Conservation (phyloP, 306 rosid genomes). For the Betula pendula region DNA sequence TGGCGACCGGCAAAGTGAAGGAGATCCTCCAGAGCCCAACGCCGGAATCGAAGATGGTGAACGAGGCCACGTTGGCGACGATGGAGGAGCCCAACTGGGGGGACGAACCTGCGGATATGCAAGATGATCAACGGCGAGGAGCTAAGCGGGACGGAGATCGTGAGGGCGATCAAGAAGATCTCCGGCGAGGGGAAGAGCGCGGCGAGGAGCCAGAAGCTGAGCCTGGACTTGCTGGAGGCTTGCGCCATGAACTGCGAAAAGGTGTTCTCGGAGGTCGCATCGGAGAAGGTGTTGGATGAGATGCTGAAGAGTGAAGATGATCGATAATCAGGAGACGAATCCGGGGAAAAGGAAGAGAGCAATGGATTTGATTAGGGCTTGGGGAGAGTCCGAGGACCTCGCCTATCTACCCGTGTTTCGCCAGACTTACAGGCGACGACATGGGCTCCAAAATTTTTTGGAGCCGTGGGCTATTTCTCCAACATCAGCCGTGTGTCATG, state of each 20-base stretch:
- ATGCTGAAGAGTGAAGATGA: conserved; percentile 53
- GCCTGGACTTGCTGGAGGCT: conserved; percentile 70
- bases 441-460: too few species aligned
- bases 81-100: conserved; percentile 72
- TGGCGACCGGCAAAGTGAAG: conserved; percentile 66
- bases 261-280: conserved; percentile 76
- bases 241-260: conserved; percentile 76
- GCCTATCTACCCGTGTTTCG: conserved; percentile 78
- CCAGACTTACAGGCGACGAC: conserved; percentile 71
- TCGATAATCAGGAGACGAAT: conserved; percentile 46
- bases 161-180: conserved; percentile 59
- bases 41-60: conserved; percentile 74
- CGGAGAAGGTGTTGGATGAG: conserved; percentile 77
- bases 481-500: too few species aligned
- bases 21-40: conserved; percentile 67
- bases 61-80: conserved; percentile 67
- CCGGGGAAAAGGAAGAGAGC: conserved; percentile 43
- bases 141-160: conserved; percentile 61
- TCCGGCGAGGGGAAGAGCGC: conserved; percentile 32
- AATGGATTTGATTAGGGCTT: conserved; percentile 67
- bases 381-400: conserved; percentile 80
- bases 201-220: conserved; percentile 48
- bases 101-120: conserved; percentile 70
- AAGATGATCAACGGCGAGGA: conserved; percentile 60
- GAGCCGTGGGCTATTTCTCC: too few species aligned